Evolutionary conservation across 2,329 filamentous ascomycete genomes (phyloP).

Genomic region (Paecilomyces niveus): DNA sequence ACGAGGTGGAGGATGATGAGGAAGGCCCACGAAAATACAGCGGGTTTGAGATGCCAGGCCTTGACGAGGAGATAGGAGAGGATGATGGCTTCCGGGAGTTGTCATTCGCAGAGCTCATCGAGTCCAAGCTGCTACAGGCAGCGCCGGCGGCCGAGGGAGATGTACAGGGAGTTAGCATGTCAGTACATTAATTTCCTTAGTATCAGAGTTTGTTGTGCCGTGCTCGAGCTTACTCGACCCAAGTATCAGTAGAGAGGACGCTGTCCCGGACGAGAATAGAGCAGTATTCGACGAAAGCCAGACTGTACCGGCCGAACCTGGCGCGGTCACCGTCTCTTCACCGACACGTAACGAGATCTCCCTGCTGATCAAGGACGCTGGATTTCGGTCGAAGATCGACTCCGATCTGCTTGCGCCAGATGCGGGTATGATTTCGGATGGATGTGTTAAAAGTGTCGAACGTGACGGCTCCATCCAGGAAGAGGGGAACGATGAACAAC

Average conservation of each 20-base stretch:
- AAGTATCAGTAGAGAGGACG: constrained; percentile 7
- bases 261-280: constrained; percentile 2
- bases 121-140: constrained; percentile 57
- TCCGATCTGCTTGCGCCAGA: constrained; percentile 22
- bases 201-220: constrained; percentile 6
- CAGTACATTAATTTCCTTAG: constrained; percentile 28
- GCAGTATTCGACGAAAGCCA: not conserved
- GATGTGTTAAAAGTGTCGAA: not conserved
- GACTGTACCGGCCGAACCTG: constrained; percentile 6
- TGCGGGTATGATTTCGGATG: not conserved
- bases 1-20: constrained; percentile 56
- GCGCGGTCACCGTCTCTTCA: constrained; percentile 19
- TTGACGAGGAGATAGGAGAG: constrained; percentile 47
- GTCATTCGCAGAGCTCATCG: constrained; percentile 56
- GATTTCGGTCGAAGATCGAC: constrained; percentile 41
- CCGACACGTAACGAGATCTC: constrained; percentile 35
- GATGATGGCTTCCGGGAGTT: constrained; percentile 58
- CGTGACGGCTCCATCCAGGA: not conserved
- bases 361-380: constrained; percentile 42
- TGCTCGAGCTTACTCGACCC: constrained; percentile 8
- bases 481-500: not conserved
- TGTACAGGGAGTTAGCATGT: constrained; percentile 28
- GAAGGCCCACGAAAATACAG: constrained; percentile 68
- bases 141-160: constrained; percentile 23
- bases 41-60: constrained; percentile 68